Conservation (phyloP, 2,329 filamentous ascomycete genomes). For the Graphiopsis chlorocephala region DNA sequence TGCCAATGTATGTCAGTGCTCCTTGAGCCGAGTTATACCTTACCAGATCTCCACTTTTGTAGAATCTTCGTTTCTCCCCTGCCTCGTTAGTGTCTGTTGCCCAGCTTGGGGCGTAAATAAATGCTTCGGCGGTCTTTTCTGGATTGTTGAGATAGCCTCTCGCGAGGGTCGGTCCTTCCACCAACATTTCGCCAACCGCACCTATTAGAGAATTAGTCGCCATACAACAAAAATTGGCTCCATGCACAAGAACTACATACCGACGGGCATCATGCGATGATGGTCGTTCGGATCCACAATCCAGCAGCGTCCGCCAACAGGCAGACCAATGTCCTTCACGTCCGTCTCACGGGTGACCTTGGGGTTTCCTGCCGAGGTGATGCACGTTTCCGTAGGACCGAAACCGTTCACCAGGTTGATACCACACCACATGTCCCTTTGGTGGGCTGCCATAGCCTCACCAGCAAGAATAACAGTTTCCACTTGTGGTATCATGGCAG, state of each 20-base stretch:
- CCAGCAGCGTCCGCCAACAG: constrained; percentile 1
- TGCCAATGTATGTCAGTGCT: constrained; percentile 21
- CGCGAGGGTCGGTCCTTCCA: constrained; percentile 45
- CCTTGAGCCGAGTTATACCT: constrained; percentile 23
- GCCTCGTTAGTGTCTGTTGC: constrained; percentile 10
- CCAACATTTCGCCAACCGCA: constrained; percentile 41
- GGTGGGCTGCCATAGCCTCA: constrained; percentile 9
- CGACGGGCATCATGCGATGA: constrained; percentile 14
- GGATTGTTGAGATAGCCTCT: constrained; percentile 40
- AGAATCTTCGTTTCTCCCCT: constrained; percentile 15
- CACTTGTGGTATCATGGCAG: constrained; percentile 12
- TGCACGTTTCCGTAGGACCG: constrained; percentile 17
- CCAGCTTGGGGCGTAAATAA: constrained; percentile 25
- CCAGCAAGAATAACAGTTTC: constrained; percentile 11
- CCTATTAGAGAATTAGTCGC: neutral
- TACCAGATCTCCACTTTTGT: constrained; percentile 28
- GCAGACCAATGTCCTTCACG: constrained; percentile 7
- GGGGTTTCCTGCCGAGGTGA: constrained; percentile 3
- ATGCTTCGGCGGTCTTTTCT: constrained; percentile 29
- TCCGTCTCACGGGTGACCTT: constrained; percentile 11
- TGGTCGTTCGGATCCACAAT: constrained; percentile 14
- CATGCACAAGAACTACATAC: neutral
- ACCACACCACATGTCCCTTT: constrained; percentile 5
- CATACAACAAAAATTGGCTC: too few species aligned
- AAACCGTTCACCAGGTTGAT: constrained; percentile 13